Evolutionary conservation across 257 asterid species (phyloP).

Genomic region (Fraxinus pennsylvanica): DNA sequence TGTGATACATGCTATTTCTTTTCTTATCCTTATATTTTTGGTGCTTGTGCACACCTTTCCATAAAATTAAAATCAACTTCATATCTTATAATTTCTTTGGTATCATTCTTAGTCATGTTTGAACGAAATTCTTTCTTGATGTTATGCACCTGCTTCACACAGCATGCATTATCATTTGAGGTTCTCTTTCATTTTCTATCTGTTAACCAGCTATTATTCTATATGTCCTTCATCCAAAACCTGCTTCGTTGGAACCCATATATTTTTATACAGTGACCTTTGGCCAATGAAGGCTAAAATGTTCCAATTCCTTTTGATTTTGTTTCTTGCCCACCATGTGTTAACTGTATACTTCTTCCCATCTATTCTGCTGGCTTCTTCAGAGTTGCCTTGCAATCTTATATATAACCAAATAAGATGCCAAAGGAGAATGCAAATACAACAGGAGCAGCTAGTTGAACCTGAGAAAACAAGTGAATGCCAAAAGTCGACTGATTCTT

Average conservation of each 20-base stretch:
- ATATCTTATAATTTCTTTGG: slow-evolving; percentile 9
- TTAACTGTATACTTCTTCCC: slow-evolving; percentile 5
- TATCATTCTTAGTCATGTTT: slow-evolving; percentile 13
- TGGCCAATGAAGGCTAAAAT: not conserved
- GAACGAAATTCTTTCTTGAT: slow-evolving; percentile 8
- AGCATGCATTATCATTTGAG: slow-evolving; percentile 8
- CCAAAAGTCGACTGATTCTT: not conserved
- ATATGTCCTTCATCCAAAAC: not conserved
- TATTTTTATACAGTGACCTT: not conserved
- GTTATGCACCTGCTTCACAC: not conserved
- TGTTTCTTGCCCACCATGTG: not conserved
- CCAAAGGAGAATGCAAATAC: slow-evolving; percentile 70
- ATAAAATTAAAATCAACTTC: not conserved
- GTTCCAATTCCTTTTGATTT: not conserved
- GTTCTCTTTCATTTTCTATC: slow-evolving; percentile 15
- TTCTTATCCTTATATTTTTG: not conserved
- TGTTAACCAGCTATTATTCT: slow-evolving; percentile 2
- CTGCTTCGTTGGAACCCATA: not conserved
- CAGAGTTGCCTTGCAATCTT: slow-evolving; percentile 73
- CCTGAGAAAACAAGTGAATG: slow-evolving; percentile 52
- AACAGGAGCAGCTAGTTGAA: slow-evolving; percentile 53
- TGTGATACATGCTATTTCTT: slow-evolving; percentile 14
- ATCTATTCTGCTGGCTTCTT: slow-evolving; percentile 57
- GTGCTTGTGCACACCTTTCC: slow-evolving; percentile 9
- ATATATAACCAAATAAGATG: slow-evolving; percentile 66